Evolutionary conservation across 768 basidiomycete genomes (phyloP), one percentile per base, ranked within the genome.

Genomic region (Strobilomyces dryophilus): DNA sequence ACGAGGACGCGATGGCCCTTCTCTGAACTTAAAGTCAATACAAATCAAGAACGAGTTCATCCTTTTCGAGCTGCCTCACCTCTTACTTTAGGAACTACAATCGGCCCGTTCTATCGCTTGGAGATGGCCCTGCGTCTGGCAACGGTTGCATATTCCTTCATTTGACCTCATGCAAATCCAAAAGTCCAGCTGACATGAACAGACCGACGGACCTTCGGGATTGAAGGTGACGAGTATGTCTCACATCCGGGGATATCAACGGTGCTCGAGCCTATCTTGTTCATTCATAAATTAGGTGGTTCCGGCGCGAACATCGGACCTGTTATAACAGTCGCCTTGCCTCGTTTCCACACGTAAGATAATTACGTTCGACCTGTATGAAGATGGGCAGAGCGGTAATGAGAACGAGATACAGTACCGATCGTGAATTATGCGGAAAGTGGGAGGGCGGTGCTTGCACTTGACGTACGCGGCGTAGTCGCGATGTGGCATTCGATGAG

Each of bases 371-470:
- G 52, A 46, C 43, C 35, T 42, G 6, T 40, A 61, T 40, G 43
- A 61, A 40, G 35, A 46, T 17, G 39, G 53, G 27, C 31, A 51
- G 54, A 51, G 51, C 54, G 55, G 57, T 35, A 50, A 61, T 52
- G 55, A 55, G 39, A 20, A n/a, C n/a, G n/a, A n/a, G n/a, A n/a
- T n/a, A n/a, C n/a, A n/a, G n/a, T 49, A 21, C 34, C 48, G 1
- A 43, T 60, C 52, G 60, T 44, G 3, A 53, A 49, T 45, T 56
- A 49, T 50, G 49, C 57, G 51, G 52, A 54, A 52, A 47, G 51
- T 41, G 55, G 27, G 0, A 45, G 21, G 50, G 54, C 57, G 15
- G 51, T 57, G 51, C 51, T 54, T 40, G 54, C n/a, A n/a, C n/a
- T n/a, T n/a, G n/a, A 58, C 51, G 52, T 47, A 59, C 45, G 37